Conservation (phyloP, 2,329 filamentous ascomycete species). For the Curvularia verruculosa region DNA sequence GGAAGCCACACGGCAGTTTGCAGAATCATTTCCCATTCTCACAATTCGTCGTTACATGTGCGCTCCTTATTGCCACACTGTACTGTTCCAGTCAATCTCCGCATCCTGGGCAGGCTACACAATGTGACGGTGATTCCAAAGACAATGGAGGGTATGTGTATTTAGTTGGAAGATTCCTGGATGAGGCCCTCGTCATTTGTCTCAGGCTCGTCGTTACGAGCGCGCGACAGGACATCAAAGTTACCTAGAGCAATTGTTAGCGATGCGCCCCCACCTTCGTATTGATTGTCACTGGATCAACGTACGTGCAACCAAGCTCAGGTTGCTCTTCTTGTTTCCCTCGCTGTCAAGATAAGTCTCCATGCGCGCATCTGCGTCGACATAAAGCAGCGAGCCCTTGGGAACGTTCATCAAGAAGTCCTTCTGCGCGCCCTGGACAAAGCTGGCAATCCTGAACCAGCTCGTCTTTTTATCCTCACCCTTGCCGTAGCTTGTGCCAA, state of each 20-base stretch:
- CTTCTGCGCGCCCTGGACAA: constrained; percentile 71
- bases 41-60: not conserved
- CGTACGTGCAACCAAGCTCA: constrained; percentile 84
- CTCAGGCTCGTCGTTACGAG: constrained; percentile 32
- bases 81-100: not conserved
- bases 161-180: constrained; percentile 34
- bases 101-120: not conserved
- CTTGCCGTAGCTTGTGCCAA: constrained; percentile 72
- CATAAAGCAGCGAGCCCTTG: constrained; percentile 81
- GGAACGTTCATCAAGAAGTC: constrained; percentile 75
- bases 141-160: not conserved
- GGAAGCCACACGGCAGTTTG: constrained; percentile 16
- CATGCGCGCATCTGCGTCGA: constrained; percentile 83
- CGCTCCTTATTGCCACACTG: not conserved
- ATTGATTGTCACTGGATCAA: constrained; percentile 24
- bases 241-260: constrained; percentile 30
- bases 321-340: constrained; percentile 66
- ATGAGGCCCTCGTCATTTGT: constrained; percentile 45
- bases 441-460: constrained; percentile 84
- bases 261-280: not conserved
- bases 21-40: not conserved
- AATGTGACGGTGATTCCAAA: not conserved
- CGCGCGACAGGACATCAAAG: constrained; percentile 43
- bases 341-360: constrained; percentile 66
- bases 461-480: constrained; percentile 76